Conservation (phyloP, 345 rosid genomes). For the Eucalyptus erythrocorys region DNA sequence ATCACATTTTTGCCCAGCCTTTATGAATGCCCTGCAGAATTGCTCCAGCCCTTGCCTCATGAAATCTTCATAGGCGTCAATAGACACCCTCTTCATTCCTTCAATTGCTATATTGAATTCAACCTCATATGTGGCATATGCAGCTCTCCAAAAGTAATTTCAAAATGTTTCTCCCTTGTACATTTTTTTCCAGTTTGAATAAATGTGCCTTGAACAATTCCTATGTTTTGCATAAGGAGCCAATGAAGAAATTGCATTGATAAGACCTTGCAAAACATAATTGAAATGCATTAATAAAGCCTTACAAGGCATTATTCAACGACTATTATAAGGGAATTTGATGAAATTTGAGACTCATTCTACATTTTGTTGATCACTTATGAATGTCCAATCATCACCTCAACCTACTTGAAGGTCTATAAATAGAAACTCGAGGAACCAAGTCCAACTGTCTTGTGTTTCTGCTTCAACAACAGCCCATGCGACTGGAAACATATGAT, state of each 20-base stretch:
- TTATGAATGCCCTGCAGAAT: not conserved
- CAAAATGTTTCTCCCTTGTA: not conserved
- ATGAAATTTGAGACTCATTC: not conserved
- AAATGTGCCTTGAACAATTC: not conserved
- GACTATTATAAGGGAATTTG: too few species aligned
- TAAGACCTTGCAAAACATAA: not conserved
- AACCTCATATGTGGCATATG: not conserved
- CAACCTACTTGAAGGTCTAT: not conserved
- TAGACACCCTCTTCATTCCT: not conserved
- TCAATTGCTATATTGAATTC: not conserved
- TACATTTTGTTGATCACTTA: not conserved
- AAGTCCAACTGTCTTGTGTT: not conserved
- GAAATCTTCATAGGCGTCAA: not conserved
- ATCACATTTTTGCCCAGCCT: not conserved
- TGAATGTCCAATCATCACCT: not conserved
- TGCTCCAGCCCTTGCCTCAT: not conserved
- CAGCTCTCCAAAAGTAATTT: not conserved
- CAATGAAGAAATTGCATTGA: not conserved
- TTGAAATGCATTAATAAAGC: too few species aligned
- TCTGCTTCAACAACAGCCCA: not conserved
- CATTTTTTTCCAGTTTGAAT: not conserved
- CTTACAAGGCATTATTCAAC: not conserved
- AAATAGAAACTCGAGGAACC: not conserved
- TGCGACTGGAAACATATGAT: not conserved
- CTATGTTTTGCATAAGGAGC: not conserved